Evolutionary conservation across 371 early-diverging fungal genomes (phyloP).

Genomic region (Rhizopus sp.): DNA sequence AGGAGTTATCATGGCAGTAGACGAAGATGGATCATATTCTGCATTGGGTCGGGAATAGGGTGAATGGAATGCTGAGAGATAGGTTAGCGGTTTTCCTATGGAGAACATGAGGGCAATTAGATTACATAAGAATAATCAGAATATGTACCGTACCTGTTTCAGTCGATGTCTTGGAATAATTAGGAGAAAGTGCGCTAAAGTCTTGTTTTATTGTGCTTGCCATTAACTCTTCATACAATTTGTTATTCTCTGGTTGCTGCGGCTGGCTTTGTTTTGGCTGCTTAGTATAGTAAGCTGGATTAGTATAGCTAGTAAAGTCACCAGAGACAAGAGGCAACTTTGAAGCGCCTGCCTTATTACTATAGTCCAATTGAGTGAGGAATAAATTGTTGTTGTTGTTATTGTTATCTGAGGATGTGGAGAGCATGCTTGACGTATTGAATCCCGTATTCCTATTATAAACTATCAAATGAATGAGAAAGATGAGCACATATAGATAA

Average conservation of each 20-base stretch:
- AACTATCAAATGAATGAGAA: not conserved
- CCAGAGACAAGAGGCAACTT: too few relatives aligned
- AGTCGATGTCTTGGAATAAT: conserved; percentile 19
- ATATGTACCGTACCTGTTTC: conserved; percentile 19
- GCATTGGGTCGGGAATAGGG: conserved; percentile 17
- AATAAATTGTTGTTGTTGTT: too few relatives aligned
- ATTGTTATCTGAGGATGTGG: not conserved
- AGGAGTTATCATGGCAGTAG: not conserved
- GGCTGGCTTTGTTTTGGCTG: not conserved
- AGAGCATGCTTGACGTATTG: not conserved
- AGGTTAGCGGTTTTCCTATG: too few relatives aligned
- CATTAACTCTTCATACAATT: conserved; percentile 3
- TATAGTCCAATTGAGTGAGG: too few relatives aligned
- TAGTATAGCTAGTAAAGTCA: not conserved
- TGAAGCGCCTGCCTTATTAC: too few relatives aligned
- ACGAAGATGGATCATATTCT: conserved; percentile 8
- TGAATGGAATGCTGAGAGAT: conserved; percentile 18
- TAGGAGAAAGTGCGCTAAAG: conserved; percentile 9
- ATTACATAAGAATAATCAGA: conserved; percentile 5
- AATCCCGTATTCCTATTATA: conserved; percentile 1
- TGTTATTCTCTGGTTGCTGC: not conserved
- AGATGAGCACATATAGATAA: too few relatives aligned
- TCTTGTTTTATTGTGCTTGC: conserved; percentile 5
- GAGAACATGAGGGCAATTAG: not conserved
- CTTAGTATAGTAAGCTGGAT: not conserved